Evolutionary conservation across 2,329 filamentous ascomycete genomes (phyloP), one percentile per base, ranked within the genome.

Genomic region (Pezicula radicicola): DNA sequence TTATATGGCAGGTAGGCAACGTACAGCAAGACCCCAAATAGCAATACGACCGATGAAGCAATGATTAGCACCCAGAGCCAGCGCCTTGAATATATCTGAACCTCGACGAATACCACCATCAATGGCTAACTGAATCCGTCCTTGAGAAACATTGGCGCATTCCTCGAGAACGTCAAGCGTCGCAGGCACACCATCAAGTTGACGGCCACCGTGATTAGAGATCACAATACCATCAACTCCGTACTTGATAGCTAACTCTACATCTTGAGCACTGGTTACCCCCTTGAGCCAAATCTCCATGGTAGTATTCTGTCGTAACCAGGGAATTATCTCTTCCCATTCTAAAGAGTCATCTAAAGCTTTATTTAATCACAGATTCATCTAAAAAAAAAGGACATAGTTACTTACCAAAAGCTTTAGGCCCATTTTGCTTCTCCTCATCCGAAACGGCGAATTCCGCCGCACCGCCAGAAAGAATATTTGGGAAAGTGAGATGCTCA

Each of bases 101-200:
- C 84, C 84, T 10, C 82, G 70, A 2, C 75, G 71, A 44, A 87
- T 74, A 0, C 84, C 84, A 1, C 83, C 81, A 54, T 87, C 83
- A 3, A 87, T 68, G 46, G 39, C 39, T 19, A 42, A 42, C 9
- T 42, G 39, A 42, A 42, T 42, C 3, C 39, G 13, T 4, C 39
- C 39, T 18, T n/a, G 15, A 42, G 39, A 42, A 12, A 42, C 39
- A 42, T n/a, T 19, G 18, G 39, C 39, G 18, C 39, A 42, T 42
- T 42, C 39, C 18, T 42, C 39, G 18, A 73, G 53, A 2, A 67
- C 66, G 18, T 42, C 39, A 42, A 42, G 39, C 4, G 39, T 42
- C 9, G 39, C 39, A 42, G 39, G 39, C 39, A 42, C 18, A 18
- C 80, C 80, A n/a, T n/a, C n/a, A n/a, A n/a, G n/a, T n/a, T n/a